Base-by-base conservation (phyloP, 805 yeast genomes). In the Candida succiphila region DNA sequence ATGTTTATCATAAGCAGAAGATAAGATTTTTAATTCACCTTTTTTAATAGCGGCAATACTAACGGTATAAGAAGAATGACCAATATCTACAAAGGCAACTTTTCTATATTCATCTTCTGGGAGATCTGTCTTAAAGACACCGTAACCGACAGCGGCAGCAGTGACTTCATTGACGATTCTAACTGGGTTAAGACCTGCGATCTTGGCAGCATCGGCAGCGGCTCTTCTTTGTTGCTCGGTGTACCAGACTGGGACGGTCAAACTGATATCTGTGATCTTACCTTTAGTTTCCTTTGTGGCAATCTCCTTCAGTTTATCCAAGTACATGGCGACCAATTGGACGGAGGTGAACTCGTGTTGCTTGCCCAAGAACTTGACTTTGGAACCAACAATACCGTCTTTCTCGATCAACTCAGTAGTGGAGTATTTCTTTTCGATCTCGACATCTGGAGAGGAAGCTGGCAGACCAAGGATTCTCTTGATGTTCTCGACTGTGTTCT, bases 111-210 rank as follows among this genome's bases (percentile, higher is more conserved):
- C 82, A 51, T 85, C 95, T 62, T 87, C 97, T 52, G 97, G 96
- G 52, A 92, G 72, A 56, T 89, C 96, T 45, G 83, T 74, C 75
- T 92, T 88, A 81, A 92, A 92, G 40, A 92, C 96, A 71, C 98
- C 98, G 69, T 92, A 94, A 50, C 96, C 94, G 45, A 92, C 95
- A 52, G 96, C 97, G 41, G 98, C 98, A 40, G 98, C 97, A 37
- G 97, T 88, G 46, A 84, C 80, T 61, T 92, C 99, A 62, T 92
- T 92, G 49, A 92, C 95, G 44, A 92, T 78, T 75, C 98, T 84
- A 39, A 92, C 96, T 40, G 98, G 97, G 78, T 92, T 92, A 56
- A 92, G 73, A 43, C 95, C 95, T 39, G 98, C 97, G 58, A 92
- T 83, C 58, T 72, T 75, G 54, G 95, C 89, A 37, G 98, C 96